A percentile compares a stretch with the other conserved stretches of the same genome.
phyloP scores from a whole-genome alignment of 2,329 filamentous ascomycete genomes.

The Xylariales sp. region DNA sequence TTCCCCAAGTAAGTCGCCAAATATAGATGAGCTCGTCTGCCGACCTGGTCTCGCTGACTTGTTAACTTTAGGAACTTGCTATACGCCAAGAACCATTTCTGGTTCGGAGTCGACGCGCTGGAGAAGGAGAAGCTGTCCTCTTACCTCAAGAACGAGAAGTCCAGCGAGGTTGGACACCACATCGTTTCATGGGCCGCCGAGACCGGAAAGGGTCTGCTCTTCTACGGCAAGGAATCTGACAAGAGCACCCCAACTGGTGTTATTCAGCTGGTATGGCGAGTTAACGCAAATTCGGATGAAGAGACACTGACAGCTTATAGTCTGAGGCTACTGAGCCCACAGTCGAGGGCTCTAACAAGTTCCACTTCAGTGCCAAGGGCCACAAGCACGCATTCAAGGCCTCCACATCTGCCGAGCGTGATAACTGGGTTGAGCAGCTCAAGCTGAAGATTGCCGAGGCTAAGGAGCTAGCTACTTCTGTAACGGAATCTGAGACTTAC shows the following conservation, averaged over 20 bases:
- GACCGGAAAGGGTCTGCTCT: constrained; percentile 95
- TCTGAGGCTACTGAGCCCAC: constrained; percentile 75
- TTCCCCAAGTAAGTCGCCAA: constrained; percentile 84
- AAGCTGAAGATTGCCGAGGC: constrained; percentile 87
- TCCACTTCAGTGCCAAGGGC: constrained; percentile 84
- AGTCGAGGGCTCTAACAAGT: constrained; percentile 82
- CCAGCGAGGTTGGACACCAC: constrained; percentile 76
- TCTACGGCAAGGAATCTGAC: constrained; percentile 87
- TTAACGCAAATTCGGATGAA: too few species aligned
- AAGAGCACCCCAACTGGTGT: constrained; percentile 84
- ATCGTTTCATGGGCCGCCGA: constrained; percentile 89
- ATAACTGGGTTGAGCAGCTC: constrained; percentile 89
- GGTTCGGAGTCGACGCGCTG: constrained; percentile 79
- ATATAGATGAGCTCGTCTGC: not conserved
- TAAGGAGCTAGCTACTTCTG: constrained; percentile 79
- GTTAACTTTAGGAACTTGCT: constrained; percentile 75
- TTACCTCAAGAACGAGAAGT: constrained; percentile 92
- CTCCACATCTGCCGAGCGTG: constrained; percentile 77
- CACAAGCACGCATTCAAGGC: constrained; percentile 98
- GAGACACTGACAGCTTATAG: constrained; percentile 55
- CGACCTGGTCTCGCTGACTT: not conserved
- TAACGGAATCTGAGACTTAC: constrained; percentile 86
- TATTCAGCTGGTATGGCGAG: constrained; percentile 79
- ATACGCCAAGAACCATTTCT: constrained; percentile 94
- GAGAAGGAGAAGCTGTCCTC: constrained; percentile 77